Conservation (phyloP, 139 green algal species). For the Dunaliella primolecta region DNA sequence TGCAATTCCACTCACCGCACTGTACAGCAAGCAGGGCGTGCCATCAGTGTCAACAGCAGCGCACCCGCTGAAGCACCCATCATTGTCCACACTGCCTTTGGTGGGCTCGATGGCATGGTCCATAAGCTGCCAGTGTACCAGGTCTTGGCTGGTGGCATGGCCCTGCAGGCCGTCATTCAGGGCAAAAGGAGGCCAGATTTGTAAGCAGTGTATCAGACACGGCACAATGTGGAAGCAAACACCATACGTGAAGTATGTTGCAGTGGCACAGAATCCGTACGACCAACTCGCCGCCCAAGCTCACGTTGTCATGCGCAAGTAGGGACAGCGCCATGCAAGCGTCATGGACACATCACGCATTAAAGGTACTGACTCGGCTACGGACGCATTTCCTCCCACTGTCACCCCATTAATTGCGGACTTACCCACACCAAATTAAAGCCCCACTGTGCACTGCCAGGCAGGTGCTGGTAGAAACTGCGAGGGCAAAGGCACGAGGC, state of each 20-base stretch:
- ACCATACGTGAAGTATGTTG: not conserved
- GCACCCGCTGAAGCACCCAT: conserved; percentile 78
- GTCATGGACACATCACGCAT: too few species aligned
- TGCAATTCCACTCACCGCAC: not conserved
- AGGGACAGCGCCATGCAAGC: conserved; percentile 40
- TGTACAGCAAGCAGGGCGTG: conserved; percentile 46
- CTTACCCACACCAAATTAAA: conserved; percentile 86
- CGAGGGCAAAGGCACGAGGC: too few species aligned
- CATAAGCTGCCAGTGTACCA: conserved; percentile 65
- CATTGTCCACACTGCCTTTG: conserved; percentile 51
- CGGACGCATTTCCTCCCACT: too few species aligned
- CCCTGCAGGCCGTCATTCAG: too few species aligned
- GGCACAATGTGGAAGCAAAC: not conserved
- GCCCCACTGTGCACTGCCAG: conserved; percentile 66
- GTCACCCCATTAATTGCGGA: too few species aligned
- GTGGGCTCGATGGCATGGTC: conserved; percentile 66
- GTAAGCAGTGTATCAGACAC: conserved; percentile 57
- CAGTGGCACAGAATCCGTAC: not conserved
- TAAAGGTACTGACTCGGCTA: too few species aligned
- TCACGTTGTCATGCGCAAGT: not conserved
- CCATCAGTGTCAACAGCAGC: conserved; percentile 38
- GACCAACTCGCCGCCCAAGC: not conserved
- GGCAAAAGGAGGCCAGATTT: conserved; percentile 71
- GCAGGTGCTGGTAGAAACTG: conserved; percentile 81
- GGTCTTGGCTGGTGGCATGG: conserved; percentile 61